Evolutionary conservation across 2,329 filamentous ascomycete species (phyloP).

Genomic region (Penicillium sumatraense): DNA sequence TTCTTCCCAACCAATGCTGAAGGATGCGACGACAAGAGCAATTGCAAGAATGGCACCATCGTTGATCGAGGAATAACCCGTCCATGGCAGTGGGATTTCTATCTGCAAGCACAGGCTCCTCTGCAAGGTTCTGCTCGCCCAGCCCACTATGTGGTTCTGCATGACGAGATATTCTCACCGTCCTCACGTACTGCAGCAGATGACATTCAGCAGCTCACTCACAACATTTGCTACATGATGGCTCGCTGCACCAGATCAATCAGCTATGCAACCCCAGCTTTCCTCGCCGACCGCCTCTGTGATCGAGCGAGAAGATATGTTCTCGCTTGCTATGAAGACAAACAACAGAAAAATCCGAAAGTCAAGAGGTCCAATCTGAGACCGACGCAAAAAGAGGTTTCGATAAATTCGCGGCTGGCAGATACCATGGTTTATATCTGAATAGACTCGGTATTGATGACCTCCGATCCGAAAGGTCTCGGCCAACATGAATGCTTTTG

Average conservation of each 20-base stretch:
- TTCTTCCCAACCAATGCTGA: constrained; percentile 70
- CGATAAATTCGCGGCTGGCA: neutral
- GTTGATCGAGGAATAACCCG: constrained; percentile 82
- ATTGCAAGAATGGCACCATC: constrained; percentile 73
- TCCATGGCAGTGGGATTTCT: constrained; percentile 78
- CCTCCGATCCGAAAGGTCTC: no score
- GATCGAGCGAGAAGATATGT: constrained; percentile 27
- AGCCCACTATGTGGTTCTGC: constrained; percentile 75
- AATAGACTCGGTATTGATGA: no score
- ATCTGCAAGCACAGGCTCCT: constrained; percentile 76
- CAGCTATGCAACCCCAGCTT: constrained; percentile 29
- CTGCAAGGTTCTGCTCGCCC: constrained; percentile 81
- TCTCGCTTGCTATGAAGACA: constrained; percentile 11
- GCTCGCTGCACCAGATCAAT: constrained; percentile 30
- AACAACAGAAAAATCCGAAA: neutral
- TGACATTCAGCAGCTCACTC: constrained; percentile 21
- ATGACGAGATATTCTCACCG: constrained; percentile 66
- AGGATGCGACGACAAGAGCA: constrained; percentile 60
- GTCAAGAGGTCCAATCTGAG: neutral
- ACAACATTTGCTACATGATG: constrained; percentile 32
- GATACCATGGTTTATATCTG: constrained; percentile 24
- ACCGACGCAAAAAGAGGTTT: neutral
- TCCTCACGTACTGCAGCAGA: constrained; percentile 11
- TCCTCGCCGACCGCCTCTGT: constrained; percentile 28
- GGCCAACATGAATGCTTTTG: no score